These are phyloP conservation scores for Gaertneriomyces sp. DNA, from an alignment of 192 early-diverging fungal genomes.

Conservation along the genomic window DNA sequence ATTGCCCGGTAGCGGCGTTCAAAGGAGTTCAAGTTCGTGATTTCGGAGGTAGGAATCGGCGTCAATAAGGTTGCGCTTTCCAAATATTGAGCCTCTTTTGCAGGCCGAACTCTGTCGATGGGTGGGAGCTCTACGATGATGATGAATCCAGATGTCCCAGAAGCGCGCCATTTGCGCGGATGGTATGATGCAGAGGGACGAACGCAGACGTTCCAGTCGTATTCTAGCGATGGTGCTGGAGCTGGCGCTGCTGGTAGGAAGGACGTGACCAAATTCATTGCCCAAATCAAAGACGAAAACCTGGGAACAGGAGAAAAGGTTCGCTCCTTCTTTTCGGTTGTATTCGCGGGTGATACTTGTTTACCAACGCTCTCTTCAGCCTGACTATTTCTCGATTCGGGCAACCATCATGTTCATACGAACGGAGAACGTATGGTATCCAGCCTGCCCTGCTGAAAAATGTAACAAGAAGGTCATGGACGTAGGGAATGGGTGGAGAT, in stretches of 20 bases:
- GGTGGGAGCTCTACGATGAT: conserved; percentile 43
- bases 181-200: conserved; percentile 57
- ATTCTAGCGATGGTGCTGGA: conserved; percentile 36
- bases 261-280: conserved; percentile 60
- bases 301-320: conserved; percentile 66
- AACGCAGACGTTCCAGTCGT: conserved; percentile 40
- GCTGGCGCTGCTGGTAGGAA: conserved; percentile 23
- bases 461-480: conserved; percentile 91
- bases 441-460: conserved; percentile 70
- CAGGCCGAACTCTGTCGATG: conserved; percentile 49
- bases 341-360: conserved; percentile 10
- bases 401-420: conserved; percentile 75
- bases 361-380: conserved; percentile 36
- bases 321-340: conserved; percentile 1
- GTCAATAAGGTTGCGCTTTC: background rate
- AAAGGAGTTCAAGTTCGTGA: conserved; percentile 86
- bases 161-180: conserved; percentile 65
- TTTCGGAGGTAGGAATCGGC: conserved; percentile 58
- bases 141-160: conserved; percentile 73
- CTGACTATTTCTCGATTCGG: conserved; percentile 71
- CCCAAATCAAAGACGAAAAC: conserved; percentile 63
- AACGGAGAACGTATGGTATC: conserved; percentile 68
- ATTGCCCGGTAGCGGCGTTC: conserved; percentile 65
- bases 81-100: background rate
- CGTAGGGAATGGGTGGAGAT: conserved; percentile 69